phyloP scores from a whole-genome alignment of 164 flowering plant genomes.

The Hamamelis virginiana region DNA sequence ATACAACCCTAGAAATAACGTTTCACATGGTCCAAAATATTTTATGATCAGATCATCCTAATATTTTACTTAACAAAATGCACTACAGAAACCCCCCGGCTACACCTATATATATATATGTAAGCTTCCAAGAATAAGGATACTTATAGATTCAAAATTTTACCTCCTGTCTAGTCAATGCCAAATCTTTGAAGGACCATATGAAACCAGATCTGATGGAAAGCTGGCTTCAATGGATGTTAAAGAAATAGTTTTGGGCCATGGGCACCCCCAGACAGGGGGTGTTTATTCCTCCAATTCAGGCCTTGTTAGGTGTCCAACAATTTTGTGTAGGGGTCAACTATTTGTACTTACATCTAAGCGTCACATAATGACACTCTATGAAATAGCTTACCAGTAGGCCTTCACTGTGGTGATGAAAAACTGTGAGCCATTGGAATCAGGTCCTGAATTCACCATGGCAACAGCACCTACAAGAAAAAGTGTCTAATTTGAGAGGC shows the following conservation, averaged over 20 bases:
- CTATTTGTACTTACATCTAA: not conserved
- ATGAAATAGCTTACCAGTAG: constrained; percentile 61
- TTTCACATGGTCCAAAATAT: too few species aligned
- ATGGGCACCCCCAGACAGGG: too few species aligned
- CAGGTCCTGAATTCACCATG: constrained; percentile 96
- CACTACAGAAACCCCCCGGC: too few species aligned
- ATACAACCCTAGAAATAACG: too few species aligned
- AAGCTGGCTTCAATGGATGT: not conserved
- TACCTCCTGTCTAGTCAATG: not conserved
- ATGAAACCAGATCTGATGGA: not conserved
- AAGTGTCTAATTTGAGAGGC: not conserved
- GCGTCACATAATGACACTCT: not conserved
- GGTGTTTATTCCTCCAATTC: not conserved
- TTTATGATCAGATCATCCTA: too few species aligned
- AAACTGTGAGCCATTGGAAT: constrained; percentile 97
- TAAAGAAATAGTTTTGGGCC: not conserved
- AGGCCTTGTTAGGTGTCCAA: not conserved
- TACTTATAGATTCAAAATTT: not conserved
- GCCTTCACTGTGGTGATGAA: constrained; percentile 94
- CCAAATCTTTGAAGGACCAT: not conserved
- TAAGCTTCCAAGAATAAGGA: not conserved
- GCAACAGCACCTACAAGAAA: constrained; percentile 75
- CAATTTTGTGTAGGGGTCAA: not conserved
- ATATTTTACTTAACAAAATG: too few species aligned
- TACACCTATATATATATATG: too few species aligned